Evolutionary conservation across 768 basidiomycete genomes (phyloP).

Genomic region (Rhodotorula kratochvilovae): DNA sequence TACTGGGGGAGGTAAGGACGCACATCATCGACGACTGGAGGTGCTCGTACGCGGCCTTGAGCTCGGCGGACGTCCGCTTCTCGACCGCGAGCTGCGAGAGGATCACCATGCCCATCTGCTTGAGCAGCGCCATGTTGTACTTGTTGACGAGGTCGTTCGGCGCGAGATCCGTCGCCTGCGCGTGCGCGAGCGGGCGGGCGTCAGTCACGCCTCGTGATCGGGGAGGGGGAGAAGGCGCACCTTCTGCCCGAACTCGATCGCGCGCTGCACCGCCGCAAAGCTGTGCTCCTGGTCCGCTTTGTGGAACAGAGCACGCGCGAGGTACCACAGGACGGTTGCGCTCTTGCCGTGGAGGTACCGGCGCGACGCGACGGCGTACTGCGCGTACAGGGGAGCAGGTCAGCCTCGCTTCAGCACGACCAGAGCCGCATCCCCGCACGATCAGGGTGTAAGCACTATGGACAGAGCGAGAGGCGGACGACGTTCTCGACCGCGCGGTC

Average conservation of each 20-base stretch:
- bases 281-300: constrained; percentile 88
- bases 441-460: no score
- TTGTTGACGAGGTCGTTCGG: constrained; percentile 83
- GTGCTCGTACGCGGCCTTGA: constrained; percentile 70
- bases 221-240: constrained; percentile 33
- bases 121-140: constrained; percentile 97
- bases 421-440: no score
- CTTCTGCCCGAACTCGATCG: constrained; percentile 71
- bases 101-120: constrained; percentile 92
- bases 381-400: background rate
- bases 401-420: background rate
- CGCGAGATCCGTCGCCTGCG: constrained; percentile 73
- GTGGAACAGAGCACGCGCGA: constrained; percentile 89
- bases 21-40: constrained; percentile 83
- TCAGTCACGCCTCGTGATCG: background rate
- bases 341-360: constrained; percentile 71
- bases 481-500: constrained; percentile 95
- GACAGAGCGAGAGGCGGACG: constrained; percentile 33
- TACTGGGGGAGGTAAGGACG: constrained; percentile 41
- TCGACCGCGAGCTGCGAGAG: constrained; percentile 66
- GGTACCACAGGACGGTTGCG: constrained; percentile 69
- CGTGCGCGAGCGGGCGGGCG: no score
- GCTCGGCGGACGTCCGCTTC: constrained; percentile 74
- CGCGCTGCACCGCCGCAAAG: constrained; percentile 73
- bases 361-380: constrained; percentile 90